Conservation (phyloP, 2,329 filamentous ascomycete genomes). For the Trichophyton simii region DNA sequence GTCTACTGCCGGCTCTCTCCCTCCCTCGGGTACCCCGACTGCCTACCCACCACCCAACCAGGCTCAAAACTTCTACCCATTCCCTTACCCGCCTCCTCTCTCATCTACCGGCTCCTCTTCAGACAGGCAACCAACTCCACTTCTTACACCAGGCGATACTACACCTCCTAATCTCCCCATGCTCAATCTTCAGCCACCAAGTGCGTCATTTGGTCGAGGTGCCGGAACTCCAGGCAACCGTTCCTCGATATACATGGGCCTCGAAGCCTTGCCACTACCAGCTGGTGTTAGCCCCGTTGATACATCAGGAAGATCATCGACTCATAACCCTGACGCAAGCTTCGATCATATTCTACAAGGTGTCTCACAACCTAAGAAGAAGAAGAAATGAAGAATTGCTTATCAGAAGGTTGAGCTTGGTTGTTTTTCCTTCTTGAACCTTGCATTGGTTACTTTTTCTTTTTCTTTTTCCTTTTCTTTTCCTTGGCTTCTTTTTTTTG, state of each 20-base stretch:
- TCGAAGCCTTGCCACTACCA: slow-evolving; percentile 35
- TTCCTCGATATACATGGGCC: slow-evolving; percentile 32
- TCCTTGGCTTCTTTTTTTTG: background rate
- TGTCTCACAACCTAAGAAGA: slow-evolving; percentile 13
- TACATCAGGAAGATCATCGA: slow-evolving; percentile 27
- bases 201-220: slow-evolving; percentile 16
- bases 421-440: background rate
- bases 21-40: background rate
- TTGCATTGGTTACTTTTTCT: background rate
- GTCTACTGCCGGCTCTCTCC: background rate
- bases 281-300: slow-evolving; percentile 32
- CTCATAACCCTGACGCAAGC: slow-evolving; percentile 36
- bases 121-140: slow-evolving; percentile 21
- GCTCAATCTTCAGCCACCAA: slow-evolving; percentile 21
- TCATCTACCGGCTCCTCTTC: slow-evolving; percentile 16
- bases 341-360: slow-evolving; percentile 38
- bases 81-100: slow-evolving; percentile 11
- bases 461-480: background rate
- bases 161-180: slow-evolving; percentile 19
- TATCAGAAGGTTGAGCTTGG: background rate
- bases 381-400: background rate
- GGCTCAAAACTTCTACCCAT: background rate
- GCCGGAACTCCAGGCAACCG: slow-evolving; percentile 23
- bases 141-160: slow-evolving; percentile 20
- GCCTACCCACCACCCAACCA: background rate